Evolutionary conservation across 352 stramenopile species (phyloP), one percentile per base, ranked within the genome.

Genomic region (Globisporangium solare): DNA sequence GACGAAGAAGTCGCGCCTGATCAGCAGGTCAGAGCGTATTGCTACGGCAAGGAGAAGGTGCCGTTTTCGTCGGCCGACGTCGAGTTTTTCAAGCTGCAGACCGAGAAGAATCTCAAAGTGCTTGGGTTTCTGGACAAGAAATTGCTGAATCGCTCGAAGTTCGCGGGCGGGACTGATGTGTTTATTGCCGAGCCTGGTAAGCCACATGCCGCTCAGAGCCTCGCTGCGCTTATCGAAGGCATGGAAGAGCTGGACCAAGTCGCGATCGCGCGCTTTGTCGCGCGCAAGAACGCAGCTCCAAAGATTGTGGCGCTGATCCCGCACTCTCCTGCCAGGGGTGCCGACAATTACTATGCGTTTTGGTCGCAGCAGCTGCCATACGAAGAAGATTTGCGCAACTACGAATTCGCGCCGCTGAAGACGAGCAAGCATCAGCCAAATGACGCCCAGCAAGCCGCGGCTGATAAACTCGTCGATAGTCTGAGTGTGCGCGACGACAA

Each of bases 71-170:
- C 76, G 2, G 82, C 82, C 14, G 84, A 94, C 39, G 67, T 92
- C 0, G 84, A 88, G 48, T 85, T 83, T 24, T 88, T 91, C 62
- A 94, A 94, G 58, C 83, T 92, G 45, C 71, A 82, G 58, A 86
- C 79, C 2, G 80, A 91, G 39, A 89, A 91, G 50, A 85, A 74
- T 2, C 62, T 94, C 14, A 89, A 92, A 49, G 53, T 85, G 11
- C 55, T 94, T 32, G 84, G 84, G 0, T 94, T 94, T 71, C 58
- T 94, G 8, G 74, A 85, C 52, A 60, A 70, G 15, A 59, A 54
- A 0, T 68, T 82, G 49, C 58, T 89, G 27, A 74, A 56, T 12
- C 78, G 69, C 47, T 48, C 73, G 14, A 86, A 88, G 54, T 89
- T 87, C 32, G 71, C 89, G 18, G 67, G 54, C 17, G 67, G 62